phyloP scores from a whole-genome alignment of 495 filamentous ascomycete genomes.

The Lasiosphaeriaceae sp. region DNA sequence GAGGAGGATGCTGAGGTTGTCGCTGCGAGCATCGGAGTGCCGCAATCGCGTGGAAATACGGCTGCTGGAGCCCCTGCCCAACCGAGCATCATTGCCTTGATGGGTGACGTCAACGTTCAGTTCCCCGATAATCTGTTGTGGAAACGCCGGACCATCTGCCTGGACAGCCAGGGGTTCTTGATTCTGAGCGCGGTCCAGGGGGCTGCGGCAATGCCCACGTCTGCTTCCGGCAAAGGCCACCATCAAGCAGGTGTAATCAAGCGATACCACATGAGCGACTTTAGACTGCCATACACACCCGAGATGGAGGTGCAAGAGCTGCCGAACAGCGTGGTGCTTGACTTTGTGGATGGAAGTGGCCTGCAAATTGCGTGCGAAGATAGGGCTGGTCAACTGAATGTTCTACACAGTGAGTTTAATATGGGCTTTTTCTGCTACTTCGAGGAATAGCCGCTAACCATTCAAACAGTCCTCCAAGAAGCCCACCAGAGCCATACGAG shows the following conservation, averaged over 20 bases:
- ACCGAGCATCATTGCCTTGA: slow-evolving; percentile 51
- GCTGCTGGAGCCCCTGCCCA: slow-evolving; percentile 17
- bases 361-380: slow-evolving; percentile 86
- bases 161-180: slow-evolving; percentile 73
- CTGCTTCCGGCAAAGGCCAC: slow-evolving; percentile 35
- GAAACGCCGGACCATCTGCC: slow-evolving; percentile 79
- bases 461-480: slow-evolving; percentile 41
- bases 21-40: slow-evolving; percentile 23
- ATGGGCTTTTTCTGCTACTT: not conserved
- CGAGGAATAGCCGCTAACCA: slow-evolving; percentile 11
- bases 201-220: slow-evolving; percentile 28
- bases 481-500: slow-evolving; percentile 40
- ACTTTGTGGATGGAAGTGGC: slow-evolving; percentile 77
- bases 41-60: slow-evolving; percentile 21
- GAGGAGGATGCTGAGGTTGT: slow-evolving; percentile 50
- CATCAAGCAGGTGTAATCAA: slow-evolving; percentile 51
- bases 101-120: slow-evolving; percentile 90
- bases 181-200: slow-evolving; percentile 59
- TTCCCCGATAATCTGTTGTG: slow-evolving; percentile 90
- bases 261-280: slow-evolving; percentile 77
- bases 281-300: slow-evolving; percentile 70
- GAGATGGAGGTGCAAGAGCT: slow-evolving; percentile 87
- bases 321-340: slow-evolving; percentile 78
- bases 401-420: slow-evolving; percentile 59
- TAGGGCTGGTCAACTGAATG: slow-evolving; percentile 61